phyloP scores from a whole-genome alignment of 2,329 filamentous ascomycete species.

The Hypoxylon sp. region DNA sequence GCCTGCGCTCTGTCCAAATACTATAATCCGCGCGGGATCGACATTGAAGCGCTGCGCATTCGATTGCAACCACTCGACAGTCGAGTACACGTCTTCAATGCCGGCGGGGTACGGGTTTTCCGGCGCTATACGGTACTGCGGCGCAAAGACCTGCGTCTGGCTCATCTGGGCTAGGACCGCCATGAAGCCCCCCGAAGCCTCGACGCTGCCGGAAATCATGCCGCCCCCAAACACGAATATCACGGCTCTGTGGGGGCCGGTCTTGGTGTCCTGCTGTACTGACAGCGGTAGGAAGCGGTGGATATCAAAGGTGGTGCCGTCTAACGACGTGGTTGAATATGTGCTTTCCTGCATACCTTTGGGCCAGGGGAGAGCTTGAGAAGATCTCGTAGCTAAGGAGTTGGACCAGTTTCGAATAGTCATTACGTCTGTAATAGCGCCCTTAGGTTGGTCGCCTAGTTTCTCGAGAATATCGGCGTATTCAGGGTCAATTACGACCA shows the following conservation, averaged over 20 bases:
- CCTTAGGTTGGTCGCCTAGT: background rate
- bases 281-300: slow-evolving; percentile 42
- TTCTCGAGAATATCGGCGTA: slow-evolving; percentile 8
- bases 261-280: background rate
- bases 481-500: slow-evolving; percentile 15
- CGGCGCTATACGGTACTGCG: slow-evolving; percentile 64
- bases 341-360: slow-evolving; percentile 40
- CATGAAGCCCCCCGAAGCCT: slow-evolving; percentile 31
- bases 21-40: slow-evolving; percentile 45
- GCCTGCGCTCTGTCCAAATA: slow-evolving; percentile 45
- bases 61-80: slow-evolving; percentile 54
- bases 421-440: background rate
- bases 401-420: slow-evolving; percentile 3
- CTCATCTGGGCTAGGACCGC: slow-evolving; percentile 35
- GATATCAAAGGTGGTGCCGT: slow-evolving; percentile 43
- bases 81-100: slow-evolving; percentile 56
- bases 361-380: slow-evolving; percentile 3
- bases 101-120: slow-evolving; percentile 61
- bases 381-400: background rate
- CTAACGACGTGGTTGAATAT: slow-evolving; percentile 39
- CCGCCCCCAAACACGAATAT: slow-evolving; percentile 47
- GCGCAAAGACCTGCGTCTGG: slow-evolving; percentile 50
- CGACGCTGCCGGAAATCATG: slow-evolving; percentile 43
- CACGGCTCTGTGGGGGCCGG: slow-evolving; percentile 40
- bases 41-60: slow-evolving; percentile 40